These are phyloP conservation scores for Podospora appendiculata DNA, from an alignment of 495 filamentous ascomycete genomes.

Conservation along the genomic window DNA sequence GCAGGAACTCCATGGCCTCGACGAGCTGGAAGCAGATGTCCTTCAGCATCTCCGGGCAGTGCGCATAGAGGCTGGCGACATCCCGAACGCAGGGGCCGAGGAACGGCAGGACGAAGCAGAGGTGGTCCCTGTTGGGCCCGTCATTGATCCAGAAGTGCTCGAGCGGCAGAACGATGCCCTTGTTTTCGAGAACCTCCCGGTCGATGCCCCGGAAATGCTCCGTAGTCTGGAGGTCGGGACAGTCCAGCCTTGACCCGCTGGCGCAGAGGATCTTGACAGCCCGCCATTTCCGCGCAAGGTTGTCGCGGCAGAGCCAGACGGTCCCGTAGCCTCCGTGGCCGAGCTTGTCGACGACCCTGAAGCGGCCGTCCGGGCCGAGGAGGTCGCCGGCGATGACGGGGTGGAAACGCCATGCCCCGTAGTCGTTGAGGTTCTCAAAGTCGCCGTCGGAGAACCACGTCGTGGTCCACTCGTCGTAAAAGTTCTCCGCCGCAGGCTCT, in stretches of 20 bases:
- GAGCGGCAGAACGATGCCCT: constrained; percentile 12
- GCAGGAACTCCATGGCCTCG: constrained; percentile 12
- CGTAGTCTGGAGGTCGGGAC: background rate
- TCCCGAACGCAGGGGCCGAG: constrained; percentile 7
- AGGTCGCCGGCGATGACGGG: constrained; percentile 40
- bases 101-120: constrained; percentile 23
- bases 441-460: no score
- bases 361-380: constrained; percentile 27
- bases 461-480: no score
- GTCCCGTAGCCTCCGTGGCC: constrained; percentile 45
- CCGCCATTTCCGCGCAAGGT: constrained; percentile 9
- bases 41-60: constrained; percentile 8
- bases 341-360: constrained; percentile 46
- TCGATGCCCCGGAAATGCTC: background rate
- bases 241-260: background rate
- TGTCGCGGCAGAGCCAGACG: constrained; percentile 49
- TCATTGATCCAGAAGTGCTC: constrained; percentile 29
- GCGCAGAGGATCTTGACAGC: constrained; percentile 16
- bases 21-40: constrained; percentile 17
- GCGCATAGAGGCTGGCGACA: background rate
- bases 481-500: no score
- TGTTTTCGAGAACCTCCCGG: background rate
- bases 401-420: no score
- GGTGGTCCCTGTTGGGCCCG: constrained; percentile 33
- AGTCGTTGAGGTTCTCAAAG: no score